Conservation (phyloP, 2,329 filamentous ascomycete species). For the Colletotrichum tanaceti region DNA sequence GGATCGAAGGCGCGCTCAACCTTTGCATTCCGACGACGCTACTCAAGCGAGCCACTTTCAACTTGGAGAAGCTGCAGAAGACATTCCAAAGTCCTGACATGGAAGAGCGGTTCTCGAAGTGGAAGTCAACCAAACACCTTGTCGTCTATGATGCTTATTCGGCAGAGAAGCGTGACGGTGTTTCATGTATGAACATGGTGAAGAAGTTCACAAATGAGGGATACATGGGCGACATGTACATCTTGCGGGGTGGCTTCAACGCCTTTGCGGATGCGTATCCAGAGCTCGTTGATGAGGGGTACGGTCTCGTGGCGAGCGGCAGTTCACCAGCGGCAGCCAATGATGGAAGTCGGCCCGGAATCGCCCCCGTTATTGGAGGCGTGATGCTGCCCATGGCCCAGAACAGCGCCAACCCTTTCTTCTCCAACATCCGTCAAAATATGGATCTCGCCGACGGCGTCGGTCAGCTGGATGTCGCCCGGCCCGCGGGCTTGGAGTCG, state of each 20-base stretch:
- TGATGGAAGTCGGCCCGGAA: slow-evolving; percentile 56
- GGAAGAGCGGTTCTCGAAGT: slow-evolving; percentile 78
- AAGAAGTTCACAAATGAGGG: slow-evolving; percentile 93
- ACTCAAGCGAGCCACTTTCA: slow-evolving; percentile 90
- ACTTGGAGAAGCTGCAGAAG: slow-evolving; percentile 85
- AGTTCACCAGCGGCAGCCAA: slow-evolving; percentile 58
- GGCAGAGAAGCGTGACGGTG: slow-evolving; percentile 81
- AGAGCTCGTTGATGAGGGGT: slow-evolving; percentile 67
- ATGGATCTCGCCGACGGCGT: slow-evolving; percentile 95
- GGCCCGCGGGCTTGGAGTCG: slow-evolving; percentile 59
- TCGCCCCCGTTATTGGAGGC: slow-evolving; percentile 87
- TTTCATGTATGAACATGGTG: slow-evolving; percentile 84
- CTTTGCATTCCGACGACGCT: slow-evolving; percentile 95
- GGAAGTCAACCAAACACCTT: slow-evolving; percentile 80
- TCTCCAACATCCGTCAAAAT: slow-evolving; percentile 95
- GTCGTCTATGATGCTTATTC: slow-evolving; percentile 89
- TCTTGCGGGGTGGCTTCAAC: slow-evolving; percentile 85
- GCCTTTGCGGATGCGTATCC: slow-evolving; percentile 78
- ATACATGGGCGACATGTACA: slow-evolving; percentile 77
- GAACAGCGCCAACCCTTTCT: slow-evolving; percentile 86
- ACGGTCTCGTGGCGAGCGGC: slow-evolving; percentile 47
- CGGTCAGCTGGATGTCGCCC: slow-evolving; percentile 75
- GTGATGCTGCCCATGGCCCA: slow-evolving; percentile 81
- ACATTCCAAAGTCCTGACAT: slow-evolving; percentile 82
- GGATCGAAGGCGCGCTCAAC: slow-evolving; percentile 85